Evolutionary conservation across 2,329 filamentous ascomycete species (phyloP).

Genomic region (Colletotrichum sp.): DNA sequence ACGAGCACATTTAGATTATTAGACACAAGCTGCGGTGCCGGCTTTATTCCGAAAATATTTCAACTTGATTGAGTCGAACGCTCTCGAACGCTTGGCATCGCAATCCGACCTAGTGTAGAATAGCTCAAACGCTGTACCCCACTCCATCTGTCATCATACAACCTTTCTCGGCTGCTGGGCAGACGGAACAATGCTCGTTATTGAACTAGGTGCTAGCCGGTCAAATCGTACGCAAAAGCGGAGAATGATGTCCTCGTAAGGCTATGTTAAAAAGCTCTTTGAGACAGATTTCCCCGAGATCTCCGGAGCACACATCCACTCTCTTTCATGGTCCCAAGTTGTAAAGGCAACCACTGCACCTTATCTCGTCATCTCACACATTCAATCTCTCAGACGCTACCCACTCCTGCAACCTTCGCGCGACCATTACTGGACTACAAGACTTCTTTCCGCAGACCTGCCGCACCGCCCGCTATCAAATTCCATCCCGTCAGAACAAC

Average conservation of each 20-base stretch:
- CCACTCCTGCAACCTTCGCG: neutral
- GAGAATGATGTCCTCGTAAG: neutral
- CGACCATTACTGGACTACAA: neutral
- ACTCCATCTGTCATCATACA: neutral
- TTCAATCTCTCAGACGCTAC: neutral
- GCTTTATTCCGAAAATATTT: neutral
- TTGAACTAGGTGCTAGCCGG: neutral
- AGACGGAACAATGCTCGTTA: neutral
- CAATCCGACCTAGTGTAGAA: neutral
- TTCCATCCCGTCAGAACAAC: neutral
- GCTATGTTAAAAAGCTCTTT: neutral
- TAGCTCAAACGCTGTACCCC: neutral
- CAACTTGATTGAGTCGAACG: neutral
- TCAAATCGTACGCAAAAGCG: neutral
- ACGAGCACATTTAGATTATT: neutral
- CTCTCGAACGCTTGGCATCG: neutral
- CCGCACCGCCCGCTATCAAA: neutral
- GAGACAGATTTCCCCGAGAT: neutral
- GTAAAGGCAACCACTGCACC: neutral
- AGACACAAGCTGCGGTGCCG: neutral
- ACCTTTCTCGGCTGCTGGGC: neutral
- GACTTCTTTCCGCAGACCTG: neutral
- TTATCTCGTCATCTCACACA: neutral
- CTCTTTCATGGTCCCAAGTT: neutral
- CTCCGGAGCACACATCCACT: neutral